Base-by-base conservation (phyloP, 306 rosid genomes). In the Quercus ilex region DNA sequence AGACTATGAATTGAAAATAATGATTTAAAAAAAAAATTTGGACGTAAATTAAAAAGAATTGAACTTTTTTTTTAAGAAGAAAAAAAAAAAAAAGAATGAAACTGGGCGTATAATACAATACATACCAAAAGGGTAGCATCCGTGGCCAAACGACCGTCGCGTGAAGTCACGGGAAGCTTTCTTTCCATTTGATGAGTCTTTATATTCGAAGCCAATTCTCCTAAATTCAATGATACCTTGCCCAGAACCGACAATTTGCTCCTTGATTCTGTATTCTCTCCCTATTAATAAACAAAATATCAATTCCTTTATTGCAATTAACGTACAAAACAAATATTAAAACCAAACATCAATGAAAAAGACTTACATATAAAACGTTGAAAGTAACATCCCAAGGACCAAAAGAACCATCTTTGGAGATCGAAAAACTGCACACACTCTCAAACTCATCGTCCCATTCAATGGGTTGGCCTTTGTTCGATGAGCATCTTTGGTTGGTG, bases 91-190 rank as follows among this genome's bases (percentile, higher is more conserved):
- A 63, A 1, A 11, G 12, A 9, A 23, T 15, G 43, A 28, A 63
- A 63, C 20, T 5, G 69, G 6, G 46, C 11, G 8, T 8, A 8
- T 41, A 38, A 41, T 38, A 59, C 17, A 10, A 13, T 7, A 7
- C 81, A 64, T 82, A 92, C 98, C 90, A 67, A 79, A 77, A 94
- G 89, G 57, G 89, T 76, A 82, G 91, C 94, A 26, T 90, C 84
- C 9, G 75, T 75, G 74, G 70, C 59, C 26, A 81, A 72, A 49
- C 92, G 88, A 74, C 86, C 79, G 83, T 86, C 78, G 53, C 81
- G 86, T 75, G 88, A 81, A 70, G 70, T 43, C 41, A 94, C 80
- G 6, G 91, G 87, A 83, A 94, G 82, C 81, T 79, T 89, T 70
- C 79, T 70, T 46, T 84, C 83, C 28, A 86, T 35, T 55, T 81